phyloP scores from a whole-genome alignment of 2,329 filamentous ascomycete species.

The Aspergillus latus region DNA sequence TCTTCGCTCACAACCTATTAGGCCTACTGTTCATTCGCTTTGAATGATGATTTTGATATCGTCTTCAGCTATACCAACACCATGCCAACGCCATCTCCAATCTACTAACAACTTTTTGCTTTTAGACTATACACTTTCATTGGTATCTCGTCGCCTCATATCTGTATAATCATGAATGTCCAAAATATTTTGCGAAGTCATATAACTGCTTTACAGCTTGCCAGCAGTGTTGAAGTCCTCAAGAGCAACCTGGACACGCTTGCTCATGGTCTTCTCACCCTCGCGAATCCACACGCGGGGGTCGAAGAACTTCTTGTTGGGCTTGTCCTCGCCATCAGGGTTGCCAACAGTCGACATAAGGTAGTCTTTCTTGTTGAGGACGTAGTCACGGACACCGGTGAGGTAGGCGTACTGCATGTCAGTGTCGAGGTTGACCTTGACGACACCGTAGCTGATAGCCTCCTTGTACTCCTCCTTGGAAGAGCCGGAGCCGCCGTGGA shows the following conservation, averaged over 20 bases:
- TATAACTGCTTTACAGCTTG: conserved; percentile 61
- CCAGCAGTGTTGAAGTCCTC: conserved; percentile 86
- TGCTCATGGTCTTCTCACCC: conserved; percentile 95
- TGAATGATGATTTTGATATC: too few species aligned
- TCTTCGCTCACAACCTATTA: too few species aligned
- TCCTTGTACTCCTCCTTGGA: conserved; percentile 85
- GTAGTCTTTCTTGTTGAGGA: conserved; percentile 94
- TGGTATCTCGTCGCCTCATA: conserved; percentile 5
- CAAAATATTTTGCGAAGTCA: conserved; percentile 6
- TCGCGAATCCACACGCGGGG: conserved; percentile 88
- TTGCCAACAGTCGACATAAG: conserved; percentile 84
- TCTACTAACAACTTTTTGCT: background rate
- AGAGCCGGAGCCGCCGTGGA: conserved; percentile 96
- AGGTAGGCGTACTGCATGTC: conserved; percentile 97
- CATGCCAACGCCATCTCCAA: too few species aligned
- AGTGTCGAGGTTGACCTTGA: conserved; percentile 99
- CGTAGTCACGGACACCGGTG: conserved; percentile 88
- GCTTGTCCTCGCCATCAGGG: conserved; percentile 93
- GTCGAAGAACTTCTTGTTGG: conserved; percentile 96
- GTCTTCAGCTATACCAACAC: too few species aligned
- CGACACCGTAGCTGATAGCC: conserved; percentile 88
- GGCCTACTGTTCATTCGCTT: too few species aligned
- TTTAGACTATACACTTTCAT: conserved; percentile 3
- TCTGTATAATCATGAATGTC: conserved; percentile 7
- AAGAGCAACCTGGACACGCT: conserved; percentile 76